phyloP scores from a whole-genome alignment of 148 eudicot genomes.

The Polygonum maritimum region DNA sequence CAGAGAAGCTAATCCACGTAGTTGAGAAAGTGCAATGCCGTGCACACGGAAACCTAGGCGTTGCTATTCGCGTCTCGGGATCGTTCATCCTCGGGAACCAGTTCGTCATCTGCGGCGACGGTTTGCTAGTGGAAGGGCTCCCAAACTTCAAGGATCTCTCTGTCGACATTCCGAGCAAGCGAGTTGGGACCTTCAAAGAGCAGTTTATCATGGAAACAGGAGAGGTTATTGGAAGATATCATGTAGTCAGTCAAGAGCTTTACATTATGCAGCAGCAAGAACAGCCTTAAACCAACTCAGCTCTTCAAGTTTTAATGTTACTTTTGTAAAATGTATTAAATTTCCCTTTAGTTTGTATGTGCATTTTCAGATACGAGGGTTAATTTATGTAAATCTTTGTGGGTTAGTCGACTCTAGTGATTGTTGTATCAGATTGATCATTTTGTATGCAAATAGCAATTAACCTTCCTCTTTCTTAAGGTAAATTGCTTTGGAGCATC shows the following conservation, averaged over 20 bases:
- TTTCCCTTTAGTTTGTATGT: neutral
- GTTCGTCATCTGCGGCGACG: conserved; percentile 88
- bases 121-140: conserved; percentile 78
- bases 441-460: neutral
- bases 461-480: neutral
- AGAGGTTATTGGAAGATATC: conserved; percentile 57
- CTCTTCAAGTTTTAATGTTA: neutral
- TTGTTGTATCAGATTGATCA: neutral
- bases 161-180: conserved; percentile 49
- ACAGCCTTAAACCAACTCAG: conserved; percentile 3
- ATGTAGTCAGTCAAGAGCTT: conserved; percentile 68
- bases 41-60: conserved; percentile 62
- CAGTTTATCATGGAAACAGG: conserved; percentile 73
- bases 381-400: too few relatives aligned
- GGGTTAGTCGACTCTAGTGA: neutral
- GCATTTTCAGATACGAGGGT: neutral
- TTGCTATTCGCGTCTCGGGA: conserved; percentile 81
- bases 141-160: conserved; percentile 79
- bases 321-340: neutral
- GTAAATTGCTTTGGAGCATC: too few relatives aligned
- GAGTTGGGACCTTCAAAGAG: conserved; percentile 76
- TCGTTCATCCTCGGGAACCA: conserved; percentile 82
- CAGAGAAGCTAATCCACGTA: conserved; percentile 81
- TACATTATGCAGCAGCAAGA: conserved; percentile 43
- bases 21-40: conserved; percentile 92